Base-by-base conservation (phyloP, 441 rosid genomes). In the Flueggea neowawraea region DNA sequence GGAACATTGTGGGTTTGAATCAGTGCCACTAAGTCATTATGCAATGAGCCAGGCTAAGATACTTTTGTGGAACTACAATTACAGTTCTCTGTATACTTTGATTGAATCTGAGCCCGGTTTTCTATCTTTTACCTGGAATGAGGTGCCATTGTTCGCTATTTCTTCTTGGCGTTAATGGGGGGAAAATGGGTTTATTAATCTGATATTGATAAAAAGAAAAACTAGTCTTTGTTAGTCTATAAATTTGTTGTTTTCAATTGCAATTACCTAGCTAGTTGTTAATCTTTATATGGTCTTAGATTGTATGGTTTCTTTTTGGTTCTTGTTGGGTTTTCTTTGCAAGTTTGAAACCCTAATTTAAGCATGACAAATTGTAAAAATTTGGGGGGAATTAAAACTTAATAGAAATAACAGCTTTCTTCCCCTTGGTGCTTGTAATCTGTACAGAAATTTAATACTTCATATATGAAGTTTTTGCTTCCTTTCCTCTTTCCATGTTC, bases 21-120 rank as follows among this genome's bases (percentile, higher is more conserved):
- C 90, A 55, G 88, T 85, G 43, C 49, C 74, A 14, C 85, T 84
- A 2, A 88, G 98, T 65, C 85, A 83, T 80, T 90, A 88, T 43
- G 88, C 97, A 3, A 76, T 77, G 49, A 93, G 97, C 63, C 98
- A 93, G 66, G 98, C 97, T 4, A 68, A 69, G 32, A 67, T 87
- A 43, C 80, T 93, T 0, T 58, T 93, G 6, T 93, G 96, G 97
- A 75, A 82, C 50, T 93, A 85, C 68, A 73, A 84, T 62, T 87
- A 85, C 84, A 88, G 87, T 53, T 47, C 80, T 4, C 60, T 66
- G 56, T 90, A 81, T 67, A 76, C 97, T 41, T 69, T 93, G 60
- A 52, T 79, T 6, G 82, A 85, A 54, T 82, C 93, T 44, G 50
- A 77, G 44, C 89, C 95, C 33, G 88, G 86, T 52, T 90, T 84